Conservation (phyloP, 768 basidiomycete genomes). For the Leucosporidium yakuticum region DNA sequence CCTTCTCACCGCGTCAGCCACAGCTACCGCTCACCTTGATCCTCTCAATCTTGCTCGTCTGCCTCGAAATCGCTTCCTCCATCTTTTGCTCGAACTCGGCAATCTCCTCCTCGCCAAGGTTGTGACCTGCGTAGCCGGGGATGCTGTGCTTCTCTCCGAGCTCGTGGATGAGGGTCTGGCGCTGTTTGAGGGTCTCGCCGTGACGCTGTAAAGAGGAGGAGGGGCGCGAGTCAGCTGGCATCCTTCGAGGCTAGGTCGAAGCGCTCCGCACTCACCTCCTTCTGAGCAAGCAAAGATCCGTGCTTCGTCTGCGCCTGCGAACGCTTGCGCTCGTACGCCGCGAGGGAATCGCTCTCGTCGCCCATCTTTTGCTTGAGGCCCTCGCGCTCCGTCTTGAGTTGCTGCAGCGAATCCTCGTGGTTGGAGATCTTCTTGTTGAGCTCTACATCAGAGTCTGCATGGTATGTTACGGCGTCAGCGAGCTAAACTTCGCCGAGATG, state of each 20-base stretch:
- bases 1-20: not conserved
- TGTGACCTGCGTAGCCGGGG: slow-evolving; percentile 60
- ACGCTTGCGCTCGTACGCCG: slow-evolving; percentile 33
- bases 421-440: slow-evolving; percentile 98
- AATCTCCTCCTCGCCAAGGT: slow-evolving; percentile 63
- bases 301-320: slow-evolving; percentile 34
- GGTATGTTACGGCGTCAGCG: not conserved
- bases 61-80: slow-evolving; percentile 46
- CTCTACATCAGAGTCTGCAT: slow-evolving; percentile 51
- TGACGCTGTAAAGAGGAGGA: slow-evolving; percentile 57
- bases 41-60: slow-evolving; percentile 26
- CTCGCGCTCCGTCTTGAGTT: slow-evolving; percentile 82
- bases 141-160: slow-evolving; percentile 64
- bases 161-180: slow-evolving; percentile 68
- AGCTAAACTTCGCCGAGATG: not conserved
- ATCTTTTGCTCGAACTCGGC: slow-evolving; percentile 60
- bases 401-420: slow-evolving; percentile 80
- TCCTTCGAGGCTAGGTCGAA: not conserved
- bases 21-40: slow-evolving; percentile 35
- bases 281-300: slow-evolving; percentile 66
- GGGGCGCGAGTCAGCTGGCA: not conserved
- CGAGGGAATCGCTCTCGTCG: slow-evolving; percentile 49
- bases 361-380: slow-evolving; percentile 86
- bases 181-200: slow-evolving; percentile 59
- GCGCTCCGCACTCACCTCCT: slow-evolving; percentile 46